Evolutionary conservation across 1,284 basidiomycete species (phyloP), one percentile per base, ranked within the genome.

Genomic region (Rhodotorula sp.): DNA sequence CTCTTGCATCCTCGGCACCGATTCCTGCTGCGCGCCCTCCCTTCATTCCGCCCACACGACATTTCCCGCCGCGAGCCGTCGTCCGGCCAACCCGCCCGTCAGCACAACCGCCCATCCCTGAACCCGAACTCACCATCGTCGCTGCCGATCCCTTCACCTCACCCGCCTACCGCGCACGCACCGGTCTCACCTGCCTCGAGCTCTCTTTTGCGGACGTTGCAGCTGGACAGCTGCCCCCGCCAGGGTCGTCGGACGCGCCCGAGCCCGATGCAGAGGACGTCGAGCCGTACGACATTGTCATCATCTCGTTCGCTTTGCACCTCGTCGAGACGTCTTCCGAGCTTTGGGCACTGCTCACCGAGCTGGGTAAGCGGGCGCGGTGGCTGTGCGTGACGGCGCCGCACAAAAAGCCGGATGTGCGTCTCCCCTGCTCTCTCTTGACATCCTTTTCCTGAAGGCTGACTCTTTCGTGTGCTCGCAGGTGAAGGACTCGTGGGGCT

Each of bases 401-500:
- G 22, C 89, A 90, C 80, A 90, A 90, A 80, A 89, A 87, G 76
- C 89, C 89, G 29, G 88, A 90, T 81, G 88, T 88, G 75, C 66
- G 63, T 48, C 34, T 29, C 17, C 37, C 71, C n/a, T 39, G n/a
- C 48, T 27, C 34, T 17, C n/a, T n/a, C 10, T 39, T 34, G 3
- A 3, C 1, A 15, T n/a, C 32, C 6, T 6, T 29, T 39, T 21
- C 21, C 41, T 32, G 19, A 60, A 8, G 29, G n/a, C 12, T 66
- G 34, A 57, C 25, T 12, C 32, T 25, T 6, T 15, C 15, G 3
- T 46, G 6, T 17, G 7, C 13, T 21, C 3, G 29, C 61, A 90
- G 88, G 87, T 90, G 75, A 90, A 90, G 80, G 85, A 87, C 22
- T 87, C 87, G 0, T 90, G 89, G 89, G 89, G 89, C 21, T 91